phyloP scores from a whole-genome alignment of 208 protist species.

The Leishmania arabica region DNA sequence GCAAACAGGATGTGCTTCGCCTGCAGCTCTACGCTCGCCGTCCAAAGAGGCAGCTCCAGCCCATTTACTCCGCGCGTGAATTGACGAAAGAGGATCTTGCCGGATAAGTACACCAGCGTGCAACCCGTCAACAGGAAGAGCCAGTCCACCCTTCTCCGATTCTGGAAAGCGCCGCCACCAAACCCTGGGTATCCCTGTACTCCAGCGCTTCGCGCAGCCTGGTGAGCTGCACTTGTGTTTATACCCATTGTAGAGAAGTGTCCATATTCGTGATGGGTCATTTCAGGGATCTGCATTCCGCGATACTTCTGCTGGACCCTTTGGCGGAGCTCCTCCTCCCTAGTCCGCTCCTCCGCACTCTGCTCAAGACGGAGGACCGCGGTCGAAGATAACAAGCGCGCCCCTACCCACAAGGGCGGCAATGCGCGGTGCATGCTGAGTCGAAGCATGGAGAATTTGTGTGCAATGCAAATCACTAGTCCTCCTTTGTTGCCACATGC shows the following conservation, averaged over 20 bases:
- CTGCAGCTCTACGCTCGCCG: conserved; percentile 53
- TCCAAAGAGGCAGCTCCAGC: conserved; percentile 65
- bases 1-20: conserved; percentile 71
- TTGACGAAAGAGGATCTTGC: conserved; percentile 58
- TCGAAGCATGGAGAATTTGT: conserved; percentile 13
- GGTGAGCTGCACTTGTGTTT: conserved; percentile 28
- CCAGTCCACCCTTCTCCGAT: conserved; percentile 45
- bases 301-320: conserved; percentile 54
- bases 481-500: neutral
- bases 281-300: conserved; percentile 51
- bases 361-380: conserved; percentile 12
- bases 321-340: conserved; percentile 52
- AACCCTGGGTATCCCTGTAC: conserved; percentile 4
- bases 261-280: conserved; percentile 54
- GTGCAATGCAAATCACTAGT: neutral
- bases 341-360: conserved; percentile 35
- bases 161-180: conserved; percentile 8
- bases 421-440: neutral
- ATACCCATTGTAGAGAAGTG: conserved; percentile 55
- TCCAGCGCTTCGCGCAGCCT: conserved; percentile 26
- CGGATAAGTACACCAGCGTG: conserved; percentile 56
- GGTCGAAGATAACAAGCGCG: conserved; percentile 25
- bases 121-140: conserved; percentile 65
- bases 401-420: neutral
- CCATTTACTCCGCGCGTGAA: conserved; percentile 38